Conservation (phyloP, 345 rosid species). For the Conringia planisiliqua region DNA sequence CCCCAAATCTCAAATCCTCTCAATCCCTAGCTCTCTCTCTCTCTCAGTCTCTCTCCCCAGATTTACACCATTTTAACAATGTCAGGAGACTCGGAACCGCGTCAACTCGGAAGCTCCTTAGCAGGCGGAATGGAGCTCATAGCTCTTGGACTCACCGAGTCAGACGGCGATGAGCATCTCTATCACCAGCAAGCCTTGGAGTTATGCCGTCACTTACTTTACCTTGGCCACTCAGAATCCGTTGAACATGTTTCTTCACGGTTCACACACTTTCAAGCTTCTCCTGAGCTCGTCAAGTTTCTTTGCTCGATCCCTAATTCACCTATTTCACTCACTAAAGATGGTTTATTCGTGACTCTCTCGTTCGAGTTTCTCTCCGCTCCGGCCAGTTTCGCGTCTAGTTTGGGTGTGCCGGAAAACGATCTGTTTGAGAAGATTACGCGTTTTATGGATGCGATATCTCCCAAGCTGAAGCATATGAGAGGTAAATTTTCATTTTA, state of each 20-base stretch:
- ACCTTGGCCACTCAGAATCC: constrained; percentile 18
- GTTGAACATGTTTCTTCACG: constrained; percentile 10
- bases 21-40: constrained; percentile 21
- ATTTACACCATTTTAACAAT: constrained; percentile 17
- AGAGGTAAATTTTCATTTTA: constrained; percentile 20
- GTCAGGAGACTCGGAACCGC: constrained; percentile 6
- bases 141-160: not conserved
- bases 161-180: not conserved
- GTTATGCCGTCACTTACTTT: constrained; percentile 23
- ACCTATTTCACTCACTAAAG: constrained; percentile 27
- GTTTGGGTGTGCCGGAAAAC: constrained; percentile 16
- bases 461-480: not conserved
- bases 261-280: constrained; percentile 4
- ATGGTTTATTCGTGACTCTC: constrained; percentile 25
- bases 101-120: not conserved
- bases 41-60: constrained; percentile 4
- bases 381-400: constrained; percentile 12
- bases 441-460: not conserved
- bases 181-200: constrained; percentile 18
- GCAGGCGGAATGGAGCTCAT: constrained; percentile 18
- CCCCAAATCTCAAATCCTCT: constrained; percentile 18
- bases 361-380: constrained; percentile 22
- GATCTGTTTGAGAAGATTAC: not conserved
- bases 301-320: constrained; percentile 35
- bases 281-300: constrained; percentile 7